Percentiles rank a stretch among this genome's conserved stretches.
Conservation (phyloP, 129 eudicot genomes). For the Chrysanthemum lavandulifolium region DNA sequence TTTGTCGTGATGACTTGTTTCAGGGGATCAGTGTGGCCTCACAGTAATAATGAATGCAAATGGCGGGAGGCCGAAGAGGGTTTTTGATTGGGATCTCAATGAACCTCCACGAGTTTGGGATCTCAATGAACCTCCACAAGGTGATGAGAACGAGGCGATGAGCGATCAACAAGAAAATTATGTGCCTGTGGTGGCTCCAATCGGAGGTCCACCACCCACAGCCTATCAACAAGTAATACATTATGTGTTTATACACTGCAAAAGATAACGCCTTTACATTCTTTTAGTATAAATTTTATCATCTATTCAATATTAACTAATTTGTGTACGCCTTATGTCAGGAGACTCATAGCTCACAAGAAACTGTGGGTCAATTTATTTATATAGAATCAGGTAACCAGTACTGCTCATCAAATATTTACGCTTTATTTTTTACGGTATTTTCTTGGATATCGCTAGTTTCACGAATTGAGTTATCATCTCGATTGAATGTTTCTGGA, state of each 20-base stretch:
- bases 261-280: not conserved
- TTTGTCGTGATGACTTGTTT: not conserved
- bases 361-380: not conserved
- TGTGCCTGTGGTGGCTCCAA: not conserved
- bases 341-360: not conserved
- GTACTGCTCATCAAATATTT: not conserved
- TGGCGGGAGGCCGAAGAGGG: not conserved
- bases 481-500: not conserved
- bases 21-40: not conserved
- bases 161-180: too few species aligned
- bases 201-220: not conserved
- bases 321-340: not conserved
- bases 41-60: not conserved
- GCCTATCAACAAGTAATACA: not conserved
- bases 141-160: too few species aligned
- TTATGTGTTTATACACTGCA: not conserved
- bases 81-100: not conserved
- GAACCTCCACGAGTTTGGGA: not conserved
- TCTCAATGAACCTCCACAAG: too few species aligned
- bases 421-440: not conserved
- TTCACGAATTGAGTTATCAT: not conserved
- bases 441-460: not conserved
- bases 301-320: not conserved
- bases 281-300: not conserved
- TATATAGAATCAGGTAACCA: slow-evolving; percentile 6